Base-by-base conservation (phyloP, 768 basidiomycete species). In the Hebeloma cylindrosporum region DNA sequence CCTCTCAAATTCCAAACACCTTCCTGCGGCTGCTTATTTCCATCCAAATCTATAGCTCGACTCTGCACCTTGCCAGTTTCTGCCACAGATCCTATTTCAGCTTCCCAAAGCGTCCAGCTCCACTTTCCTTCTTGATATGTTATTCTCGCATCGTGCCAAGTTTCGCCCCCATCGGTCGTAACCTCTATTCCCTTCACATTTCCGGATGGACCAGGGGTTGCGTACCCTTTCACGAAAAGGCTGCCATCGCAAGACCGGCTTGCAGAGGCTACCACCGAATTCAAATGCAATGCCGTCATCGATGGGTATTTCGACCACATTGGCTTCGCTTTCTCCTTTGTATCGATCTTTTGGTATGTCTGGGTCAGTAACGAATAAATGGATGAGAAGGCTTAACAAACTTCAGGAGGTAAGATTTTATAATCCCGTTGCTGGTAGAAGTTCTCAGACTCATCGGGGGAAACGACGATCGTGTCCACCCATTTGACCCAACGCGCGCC, bases 401-500 rank as follows among this genome's bases (percentile, higher is more conserved):
- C 75, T 34, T 66, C 55, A 9, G 80, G 73, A 6, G 81, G 80
- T 13, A 82, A 60, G 41, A 85, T 63, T 51, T 80, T 85, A 63
- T 87, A 88, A 59, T 87, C 85, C 3, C 71, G 72, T 59, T 85
- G 82, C 51, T 86, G 83, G 56, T 85, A 87, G 60, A 79, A 85
- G 57, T 82, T 85, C 22, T 75, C 71, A 1, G 82, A 83, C 62
- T 87, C 83, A 5, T 62, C 57, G 0, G 60, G 17, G 4, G 80
- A 76, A 45, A 85, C 56, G 20, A 70, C 63, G 53, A 86, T 79
- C 0, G 68, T 77, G 53, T 84, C 80, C 0, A 85, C 67, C 85
- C 85, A 88, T 68, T 88, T 86, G 6, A 85, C 83, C 82, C 83
- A 85, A 8, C 85, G 77, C 22, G 82, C 85, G 5, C 85, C 85